These are phyloP conservation scores for Claviceps humidiphila DNA, from an alignment of 2,329 filamentous ascomycete species.

Conservation along the genomic window DNA sequence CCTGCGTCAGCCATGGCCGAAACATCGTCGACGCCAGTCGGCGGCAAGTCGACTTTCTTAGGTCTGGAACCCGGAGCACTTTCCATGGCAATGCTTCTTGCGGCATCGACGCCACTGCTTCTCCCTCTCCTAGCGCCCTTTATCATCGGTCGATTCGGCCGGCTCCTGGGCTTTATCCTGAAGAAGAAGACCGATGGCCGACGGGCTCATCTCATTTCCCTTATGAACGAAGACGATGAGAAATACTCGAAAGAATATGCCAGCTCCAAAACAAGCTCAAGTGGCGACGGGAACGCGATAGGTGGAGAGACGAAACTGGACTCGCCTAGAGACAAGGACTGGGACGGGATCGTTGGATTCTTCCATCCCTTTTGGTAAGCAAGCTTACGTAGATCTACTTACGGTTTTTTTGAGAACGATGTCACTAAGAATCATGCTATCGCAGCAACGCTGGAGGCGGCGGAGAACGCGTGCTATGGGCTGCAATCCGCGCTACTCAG, in stretches of 20 bases:
- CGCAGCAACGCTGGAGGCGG: constrained; percentile 84
- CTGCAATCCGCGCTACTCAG: constrained; percentile 83
- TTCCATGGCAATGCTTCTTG: constrained; percentile 13
- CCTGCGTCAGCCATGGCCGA: constrained; percentile 11
- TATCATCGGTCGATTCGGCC: constrained; percentile 22
- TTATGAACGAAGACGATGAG: constrained; percentile 33
- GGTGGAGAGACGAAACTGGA: constrained; percentile 44
- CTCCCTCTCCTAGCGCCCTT: constrained; percentile 14
- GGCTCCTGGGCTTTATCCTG: constrained; percentile 45
- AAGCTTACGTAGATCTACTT: neutral
- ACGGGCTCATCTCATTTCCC: constrained; percentile 40
- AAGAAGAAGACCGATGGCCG: constrained; percentile 50
- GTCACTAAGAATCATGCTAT: constrained; percentile 3
- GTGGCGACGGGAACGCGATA: constrained; percentile 60
- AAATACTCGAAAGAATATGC: constrained; percentile 21
- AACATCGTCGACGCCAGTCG: constrained; percentile 16
- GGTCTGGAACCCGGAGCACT: constrained; percentile 17
- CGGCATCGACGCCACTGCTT: constrained; percentile 11
- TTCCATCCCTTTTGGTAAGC: constrained; percentile 92
- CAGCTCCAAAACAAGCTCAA: constrained; percentile 24
- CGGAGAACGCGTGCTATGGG: constrained; percentile 92
- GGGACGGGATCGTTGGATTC: constrained; percentile 83
- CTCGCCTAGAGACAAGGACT: constrained; percentile 35
- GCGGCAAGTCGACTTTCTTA: constrained; percentile 14
- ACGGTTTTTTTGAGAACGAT: neutral